Percentiles rank a stretch among this genome's conserved stretches.
Evolutionary conservation across 2,329 filamentous ascomycete species (phyloP).

Genomic region (Talaromyces islandicus): DNA sequence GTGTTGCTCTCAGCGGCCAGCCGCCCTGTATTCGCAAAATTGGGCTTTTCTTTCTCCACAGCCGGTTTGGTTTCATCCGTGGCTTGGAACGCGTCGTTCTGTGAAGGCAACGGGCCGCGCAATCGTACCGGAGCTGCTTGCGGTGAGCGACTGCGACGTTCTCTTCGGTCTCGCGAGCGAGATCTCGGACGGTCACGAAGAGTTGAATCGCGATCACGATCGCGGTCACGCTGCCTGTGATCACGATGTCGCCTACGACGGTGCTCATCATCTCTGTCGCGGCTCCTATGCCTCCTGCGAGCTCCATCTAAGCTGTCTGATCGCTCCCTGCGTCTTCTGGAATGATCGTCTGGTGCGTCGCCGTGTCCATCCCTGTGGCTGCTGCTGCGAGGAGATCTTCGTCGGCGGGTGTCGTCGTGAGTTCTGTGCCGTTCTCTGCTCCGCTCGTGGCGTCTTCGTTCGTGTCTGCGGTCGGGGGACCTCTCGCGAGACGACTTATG

Average conservation of each 20-base stretch:
- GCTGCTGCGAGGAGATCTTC: slow-evolving; percentile 13
- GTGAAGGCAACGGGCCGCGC: slow-evolving; percentile 39
- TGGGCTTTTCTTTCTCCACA: slow-evolving; percentile 67
- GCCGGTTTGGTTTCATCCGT: slow-evolving; percentile 25
- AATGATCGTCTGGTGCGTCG: slow-evolving; percentile 17
- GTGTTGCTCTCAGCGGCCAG: slow-evolving; percentile 86
- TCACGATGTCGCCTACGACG: slow-evolving; percentile 8
- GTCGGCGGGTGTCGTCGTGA: slow-evolving; percentile 1
- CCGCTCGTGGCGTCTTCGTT: slow-evolving; percentile 15
- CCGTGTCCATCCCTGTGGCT: slow-evolving; percentile 19
- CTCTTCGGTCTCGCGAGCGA: slow-evolving; percentile 10
- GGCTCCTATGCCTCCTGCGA: slow-evolving; percentile 19
- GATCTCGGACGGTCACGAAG: slow-evolving; percentile 12
- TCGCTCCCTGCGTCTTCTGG: slow-evolving; percentile 20
- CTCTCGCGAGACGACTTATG: slow-evolving; percentile 10
- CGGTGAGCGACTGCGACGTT: slow-evolving; percentile 21
- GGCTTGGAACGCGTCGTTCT: slow-evolving; percentile 39
- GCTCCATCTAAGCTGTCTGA: slow-evolving; percentile 20
- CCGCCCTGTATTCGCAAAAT: slow-evolving; percentile 72
- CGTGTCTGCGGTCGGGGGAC: slow-evolving; percentile 14
- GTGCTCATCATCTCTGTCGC: slow-evolving; percentile 2
- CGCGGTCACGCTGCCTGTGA: background rate
- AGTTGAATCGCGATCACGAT: background rate
- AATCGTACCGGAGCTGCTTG: slow-evolving; percentile 25
- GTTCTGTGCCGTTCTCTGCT: slow-evolving; percentile 13